A percentile compares a stretch with the other conserved stretches of the same genome.
These are phyloP conservation scores for Tolypocladium capitatum DNA, from an alignment of 2,329 filamentous ascomycete genomes.

Conservation along the genomic window DNA sequence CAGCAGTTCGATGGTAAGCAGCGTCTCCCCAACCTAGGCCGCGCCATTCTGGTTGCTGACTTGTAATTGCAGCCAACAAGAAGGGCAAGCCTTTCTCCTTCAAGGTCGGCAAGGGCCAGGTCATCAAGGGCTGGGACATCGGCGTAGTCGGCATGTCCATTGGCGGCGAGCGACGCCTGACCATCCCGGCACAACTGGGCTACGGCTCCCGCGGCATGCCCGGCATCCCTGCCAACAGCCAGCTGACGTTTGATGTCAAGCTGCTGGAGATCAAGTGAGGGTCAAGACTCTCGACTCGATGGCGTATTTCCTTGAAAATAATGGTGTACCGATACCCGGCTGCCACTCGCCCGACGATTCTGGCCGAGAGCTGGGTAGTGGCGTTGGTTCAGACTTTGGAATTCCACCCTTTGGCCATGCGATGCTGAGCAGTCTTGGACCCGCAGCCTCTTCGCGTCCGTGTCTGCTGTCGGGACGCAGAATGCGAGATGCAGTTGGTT, in stretches of 20 bases:
- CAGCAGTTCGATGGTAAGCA: constrained; percentile 86
- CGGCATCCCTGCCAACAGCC: constrained; percentile 84
- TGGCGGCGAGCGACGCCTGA: constrained; percentile 86
- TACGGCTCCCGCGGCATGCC: constrained; percentile 77
- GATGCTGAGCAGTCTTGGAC: constrained; percentile 32
- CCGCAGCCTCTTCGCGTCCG: constrained; percentile 26
- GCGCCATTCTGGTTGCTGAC: neutral
- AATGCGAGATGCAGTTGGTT: constrained; percentile 1
- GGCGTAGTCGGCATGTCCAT: constrained; percentile 85
- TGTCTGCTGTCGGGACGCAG: neutral
- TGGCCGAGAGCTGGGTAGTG: constrained; percentile 3
- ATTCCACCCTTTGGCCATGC: constrained; percentile 16
- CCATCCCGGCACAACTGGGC: constrained; percentile 72
- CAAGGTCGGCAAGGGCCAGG: constrained; percentile 86
- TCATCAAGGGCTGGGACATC: constrained; percentile 98
- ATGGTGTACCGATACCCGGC: constrained; percentile 2
- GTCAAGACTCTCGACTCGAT: neutral
- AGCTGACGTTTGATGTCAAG: constrained; percentile 84
- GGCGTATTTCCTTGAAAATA: neutral
- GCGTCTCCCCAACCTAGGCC: neutral
- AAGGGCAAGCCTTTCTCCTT: constrained; percentile 96
- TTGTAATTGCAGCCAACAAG: constrained; percentile 63
- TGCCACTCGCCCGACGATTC: neutral
- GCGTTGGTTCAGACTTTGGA: constrained; percentile 5
- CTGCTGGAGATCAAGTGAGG: constrained; percentile 68